These are phyloP conservation scores for Lachancea nothofagi DNA, from an alignment of 805 yeast species.

Conservation along the genomic window DNA sequence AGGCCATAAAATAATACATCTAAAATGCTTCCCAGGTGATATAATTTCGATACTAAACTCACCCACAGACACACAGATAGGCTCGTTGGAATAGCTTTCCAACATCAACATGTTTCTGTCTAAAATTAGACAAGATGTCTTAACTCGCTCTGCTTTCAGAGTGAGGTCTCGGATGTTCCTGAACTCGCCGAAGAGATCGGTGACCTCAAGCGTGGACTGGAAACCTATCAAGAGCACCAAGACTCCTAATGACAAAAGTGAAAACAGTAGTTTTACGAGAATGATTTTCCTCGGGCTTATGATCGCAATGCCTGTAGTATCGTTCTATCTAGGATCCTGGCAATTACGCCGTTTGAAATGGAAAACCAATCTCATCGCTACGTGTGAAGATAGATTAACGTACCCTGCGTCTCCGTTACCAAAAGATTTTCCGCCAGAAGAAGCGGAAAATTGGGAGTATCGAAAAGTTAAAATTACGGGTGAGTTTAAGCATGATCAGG, in stretches of 20 bases:
- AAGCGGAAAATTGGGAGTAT: conserved; percentile 70
- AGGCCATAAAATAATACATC: too few species aligned
- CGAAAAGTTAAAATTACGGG: conserved; percentile 76
- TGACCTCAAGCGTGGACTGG: conserved; percentile 79
- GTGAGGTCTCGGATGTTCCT: not conserved
- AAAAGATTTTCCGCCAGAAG: conserved; percentile 53
- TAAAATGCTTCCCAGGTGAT: too few species aligned
- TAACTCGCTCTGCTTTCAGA: conserved; percentile 2
- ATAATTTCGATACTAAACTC: too few species aligned
- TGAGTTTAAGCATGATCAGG: conserved; percentile 74
- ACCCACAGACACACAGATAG: not conserved
- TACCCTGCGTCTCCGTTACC: conserved; percentile 72
- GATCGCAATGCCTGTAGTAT: conserved; percentile 76
- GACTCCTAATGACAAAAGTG: conserved; percentile 37
- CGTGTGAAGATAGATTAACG: conserved; percentile 75
- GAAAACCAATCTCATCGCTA: conserved; percentile 80
- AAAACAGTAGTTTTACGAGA: conserved; percentile 31
- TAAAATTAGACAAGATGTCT: not conserved
- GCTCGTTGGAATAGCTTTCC: not conserved
- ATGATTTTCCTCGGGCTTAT: conserved; percentile 35
- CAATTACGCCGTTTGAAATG: conserved; percentile 79
- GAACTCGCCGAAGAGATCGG: conserved; percentile 22
- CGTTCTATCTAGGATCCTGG: conserved; percentile 90
- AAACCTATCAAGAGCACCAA: conserved; percentile 56
- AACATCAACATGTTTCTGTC: conserved; percentile 3